Percentiles rank a stretch among this genome's conserved stretches.
Evolutionary conservation across 352 stramenopile species (phyloP).

Genomic region (Phytophthora constricta): DNA sequence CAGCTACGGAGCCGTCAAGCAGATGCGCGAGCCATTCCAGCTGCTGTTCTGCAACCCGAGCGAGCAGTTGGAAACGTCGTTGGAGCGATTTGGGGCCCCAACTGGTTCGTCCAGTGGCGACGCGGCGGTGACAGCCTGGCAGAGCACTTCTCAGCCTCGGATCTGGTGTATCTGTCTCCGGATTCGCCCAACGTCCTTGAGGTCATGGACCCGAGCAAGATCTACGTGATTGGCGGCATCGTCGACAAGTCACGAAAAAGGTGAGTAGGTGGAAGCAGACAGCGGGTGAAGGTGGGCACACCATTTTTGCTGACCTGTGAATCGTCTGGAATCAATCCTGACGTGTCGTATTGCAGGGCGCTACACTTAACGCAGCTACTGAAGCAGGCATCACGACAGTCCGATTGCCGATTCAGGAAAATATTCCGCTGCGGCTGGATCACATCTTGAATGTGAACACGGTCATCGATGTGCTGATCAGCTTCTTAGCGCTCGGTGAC

Average conservation of each 20-base stretch:
- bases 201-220: conserved; percentile 66
- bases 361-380: conserved; percentile 60
- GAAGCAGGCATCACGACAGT: conserved; percentile 57
- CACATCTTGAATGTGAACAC: conserved; percentile 88
- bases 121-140: conserved; percentile 36
- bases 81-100: conserved; percentile 66
- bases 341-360: conserved; percentile 43
- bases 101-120: conserved; percentile 71
- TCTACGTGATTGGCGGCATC: conserved; percentile 85
- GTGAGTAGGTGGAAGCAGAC: conserved; percentile 21
- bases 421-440: conserved; percentile 67
- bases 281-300: no score
- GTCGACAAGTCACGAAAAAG: conserved; percentile 85
- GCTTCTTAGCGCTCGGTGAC: conserved; percentile 52
- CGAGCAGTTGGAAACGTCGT: conserved; percentile 46
- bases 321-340: no score
- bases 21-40: conserved; percentile 73
- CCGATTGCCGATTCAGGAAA: conserved; percentile 77
- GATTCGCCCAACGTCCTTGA: conserved; percentile 73
- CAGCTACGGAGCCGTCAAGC: conserved; percentile 68
- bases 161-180: conserved; percentile 81
- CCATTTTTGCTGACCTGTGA: no score
- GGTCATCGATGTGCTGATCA: conserved; percentile 73
- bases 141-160: conserved; percentile 38
- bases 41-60: conserved; percentile 69